Evolutionary conservation across 1,139 yeast genomes (phyloP), one percentile per base, ranked within the genome.

Genomic region (Blastobotrys persicus): DNA sequence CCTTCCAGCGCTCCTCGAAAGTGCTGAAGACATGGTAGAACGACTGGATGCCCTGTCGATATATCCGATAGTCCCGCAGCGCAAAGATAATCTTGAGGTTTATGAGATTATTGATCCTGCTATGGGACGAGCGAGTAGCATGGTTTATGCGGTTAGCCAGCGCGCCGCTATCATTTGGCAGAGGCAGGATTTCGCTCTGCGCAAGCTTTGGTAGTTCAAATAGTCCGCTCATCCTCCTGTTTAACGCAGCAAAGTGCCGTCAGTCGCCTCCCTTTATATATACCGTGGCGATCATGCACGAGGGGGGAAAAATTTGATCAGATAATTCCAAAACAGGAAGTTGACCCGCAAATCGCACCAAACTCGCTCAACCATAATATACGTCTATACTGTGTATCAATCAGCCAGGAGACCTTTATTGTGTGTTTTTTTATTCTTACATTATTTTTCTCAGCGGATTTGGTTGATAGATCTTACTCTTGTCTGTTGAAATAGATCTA

Each of bases 11-110:
- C 43, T 71, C 72, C 66, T 88, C 96, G 51, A 86, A 81, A 14
- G 87, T 74, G 38, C 75, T 75, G 70, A 86, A 88, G 11, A 85
- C 80, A 62, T 84, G 91, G 68, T 84, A 88, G 65, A 83, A 87
- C 49, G 85, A 76, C 64, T 84, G 88, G 50, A 87, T 72, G 14
- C 92, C 94, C 66, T 87, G 95, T 66, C 94, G 79, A 70, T 83
- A 88, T 41, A 86, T 80, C 57, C 79, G 81, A 42, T 83, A 79
- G 63, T 87, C 91, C 62, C 89, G 75, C 53, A 86, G 70, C 1
- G 95, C 95, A 46, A 86, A 70, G 7, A 89, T 88, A 59, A 87
- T 75, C 65, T 83, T 82, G 49, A 85, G 69, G 9, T 85, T 79
- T 68, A 87, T 81, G 64, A 80, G 71, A 58, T 84, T 83, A 66